These are phyloP conservation scores for Excoecaria cochinchinensis DNA, from an alignment of 345 rosid species.

Conservation along the genomic window DNA sequence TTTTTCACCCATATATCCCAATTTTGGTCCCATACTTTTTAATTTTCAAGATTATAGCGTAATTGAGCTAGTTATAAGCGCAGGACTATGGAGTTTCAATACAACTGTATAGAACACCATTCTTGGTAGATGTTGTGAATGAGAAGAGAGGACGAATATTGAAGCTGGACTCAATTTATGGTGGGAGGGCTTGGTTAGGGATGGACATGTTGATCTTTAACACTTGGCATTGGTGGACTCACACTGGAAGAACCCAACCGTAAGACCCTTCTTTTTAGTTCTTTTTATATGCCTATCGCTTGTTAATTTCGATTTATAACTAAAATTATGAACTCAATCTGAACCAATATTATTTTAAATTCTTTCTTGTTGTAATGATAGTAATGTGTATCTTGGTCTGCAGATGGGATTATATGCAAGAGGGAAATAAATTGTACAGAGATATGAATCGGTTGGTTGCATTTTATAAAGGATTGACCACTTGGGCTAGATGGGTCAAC, in stretches of 20 bases:
- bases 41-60: no score
- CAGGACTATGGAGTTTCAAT: slow-evolving; percentile 69
- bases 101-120: slow-evolving; percentile 56
- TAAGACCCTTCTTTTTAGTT: slow-evolving; percentile 27
- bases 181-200: slow-evolving; percentile 71
- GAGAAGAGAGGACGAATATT: slow-evolving; percentile 50
- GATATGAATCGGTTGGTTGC: slow-evolving; percentile 88
- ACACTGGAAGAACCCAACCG: slow-evolving; percentile 68
- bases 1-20: no score
- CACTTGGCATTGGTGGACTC: slow-evolving; percentile 98
- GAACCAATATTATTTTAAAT: no score
- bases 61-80: no score
- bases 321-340: no score
- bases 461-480: slow-evolving; percentile 75
- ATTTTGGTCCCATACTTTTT: no score
- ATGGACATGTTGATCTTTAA: slow-evolving; percentile 87
- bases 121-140: slow-evolving; percentile 57
- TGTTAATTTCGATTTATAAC: neutral
- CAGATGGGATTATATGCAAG: slow-evolving; percentile 84
- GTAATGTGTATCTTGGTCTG: neutral
- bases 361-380: neutral
- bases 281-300: no score
- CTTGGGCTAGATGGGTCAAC: slow-evolving; percentile 96
- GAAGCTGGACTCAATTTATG: slow-evolving; percentile 67
- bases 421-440: slow-evolving; percentile 52